Evolutionary conservation across 1,139 yeast genomes (phyloP).

Genomic region (Sugiyamaella neomexicana): DNA sequence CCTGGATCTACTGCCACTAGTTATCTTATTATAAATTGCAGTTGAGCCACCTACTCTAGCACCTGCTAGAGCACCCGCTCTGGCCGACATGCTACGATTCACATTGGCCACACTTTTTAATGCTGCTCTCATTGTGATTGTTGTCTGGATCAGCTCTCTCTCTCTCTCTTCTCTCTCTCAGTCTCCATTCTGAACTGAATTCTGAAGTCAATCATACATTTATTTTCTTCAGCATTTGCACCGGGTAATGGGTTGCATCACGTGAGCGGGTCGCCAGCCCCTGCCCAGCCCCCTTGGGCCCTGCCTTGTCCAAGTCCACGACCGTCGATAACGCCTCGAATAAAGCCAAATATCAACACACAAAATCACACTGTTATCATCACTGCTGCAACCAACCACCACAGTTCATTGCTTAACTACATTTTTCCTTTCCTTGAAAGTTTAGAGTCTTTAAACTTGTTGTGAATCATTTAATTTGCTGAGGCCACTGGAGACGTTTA

Average conservation of each 20-base stretch:
- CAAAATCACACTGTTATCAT: neutral
- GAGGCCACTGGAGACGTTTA: too few species aligned
- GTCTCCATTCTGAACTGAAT: too few species aligned
- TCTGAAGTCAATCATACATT: too few species aligned
- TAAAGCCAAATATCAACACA: conserved; percentile 2
- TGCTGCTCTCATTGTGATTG: conserved; percentile 10
- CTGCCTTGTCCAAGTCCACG: conserved; percentile 8
- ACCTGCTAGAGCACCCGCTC: neutral
- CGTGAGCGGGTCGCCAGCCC: too few species aligned
- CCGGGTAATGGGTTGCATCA: too few species aligned
- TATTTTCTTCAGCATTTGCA: too few species aligned
- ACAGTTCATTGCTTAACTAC: too few species aligned
- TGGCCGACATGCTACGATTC: conserved; percentile 2
- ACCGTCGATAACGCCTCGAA: conserved; percentile 9
- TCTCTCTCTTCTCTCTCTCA: neutral
- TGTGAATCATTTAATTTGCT: too few species aligned
- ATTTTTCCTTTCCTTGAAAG: too few species aligned
- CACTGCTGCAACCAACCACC: neutral
- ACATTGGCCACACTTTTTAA: conserved; percentile 1
- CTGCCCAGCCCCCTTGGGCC: neutral
- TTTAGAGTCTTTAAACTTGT: too few species aligned
- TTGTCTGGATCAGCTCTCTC: neutral
- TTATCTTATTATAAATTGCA: neutral
- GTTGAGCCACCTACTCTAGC: neutral
- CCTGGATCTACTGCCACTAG: neutral